A percentile compares a stretch with the other conserved stretches of the same genome.
Evolutionary conservation across 2,329 filamentous ascomycete genomes (phyloP).

Genomic region (Plenodomus tracheiphilus): DNA sequence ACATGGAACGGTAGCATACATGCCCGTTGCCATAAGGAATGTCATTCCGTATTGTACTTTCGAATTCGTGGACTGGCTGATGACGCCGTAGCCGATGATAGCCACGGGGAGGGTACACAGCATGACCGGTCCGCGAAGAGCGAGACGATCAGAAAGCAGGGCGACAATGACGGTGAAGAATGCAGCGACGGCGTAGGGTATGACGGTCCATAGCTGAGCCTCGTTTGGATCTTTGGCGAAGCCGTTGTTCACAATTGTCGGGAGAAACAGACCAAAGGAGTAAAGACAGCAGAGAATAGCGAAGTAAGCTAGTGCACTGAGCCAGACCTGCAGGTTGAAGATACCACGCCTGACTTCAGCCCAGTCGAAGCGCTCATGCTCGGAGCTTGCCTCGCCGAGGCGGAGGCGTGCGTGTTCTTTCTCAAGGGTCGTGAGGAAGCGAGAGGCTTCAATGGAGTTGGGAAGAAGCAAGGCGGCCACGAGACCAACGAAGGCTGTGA

Average conservation of each 20-base stretch:
- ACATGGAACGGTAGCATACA: conserved; percentile 65
- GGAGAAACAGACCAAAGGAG: conserved; percentile 67
- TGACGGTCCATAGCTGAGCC: conserved; percentile 66
- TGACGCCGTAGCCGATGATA: conserved; percentile 67
- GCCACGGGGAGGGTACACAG: conserved; percentile 65
- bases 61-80: conserved; percentile 58
- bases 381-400: conserved; percentile 44
- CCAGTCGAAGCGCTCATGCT: conserved; percentile 59
- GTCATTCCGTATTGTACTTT: conserved; percentile 67
- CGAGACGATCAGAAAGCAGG: conserved; percentile 63
- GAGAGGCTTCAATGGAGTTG: conserved; percentile 58
- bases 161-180: conserved; percentile 57
- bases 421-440: conserved; percentile 59
- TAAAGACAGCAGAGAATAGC: conserved; percentile 62
- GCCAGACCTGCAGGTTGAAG: conserved; percentile 64
- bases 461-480: conserved; percentile 60
- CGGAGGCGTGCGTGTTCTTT: conserved; percentile 54
- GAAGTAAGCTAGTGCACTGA: conserved; percentile 65
- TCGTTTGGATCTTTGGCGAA: conserved; percentile 60
- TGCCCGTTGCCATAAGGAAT: conserved; percentile 67
- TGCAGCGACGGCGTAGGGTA: conserved; percentile 65
- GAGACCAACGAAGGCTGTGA: conserved; percentile 57
- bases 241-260: conserved; percentile 64
- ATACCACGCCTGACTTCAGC: conserved; percentile 65
- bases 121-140: conserved; percentile 64